Conservation (phyloP, 1,139 yeast species). For the Suhomyces guaymorum region DNA sequence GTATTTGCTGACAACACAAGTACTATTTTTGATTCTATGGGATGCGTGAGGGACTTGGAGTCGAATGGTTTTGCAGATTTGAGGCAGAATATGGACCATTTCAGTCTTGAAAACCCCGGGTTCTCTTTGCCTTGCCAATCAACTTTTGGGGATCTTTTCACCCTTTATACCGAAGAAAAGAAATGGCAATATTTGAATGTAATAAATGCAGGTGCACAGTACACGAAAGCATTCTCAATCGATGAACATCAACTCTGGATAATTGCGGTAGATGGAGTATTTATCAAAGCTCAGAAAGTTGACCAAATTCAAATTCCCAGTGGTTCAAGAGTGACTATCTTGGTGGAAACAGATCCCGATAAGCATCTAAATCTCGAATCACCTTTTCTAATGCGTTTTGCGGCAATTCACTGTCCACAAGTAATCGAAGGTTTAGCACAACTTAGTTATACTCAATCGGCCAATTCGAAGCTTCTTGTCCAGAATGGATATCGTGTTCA, state of each 20-base stretch:
- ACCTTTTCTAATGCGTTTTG: constrained; percentile 25
- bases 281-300: constrained; percentile 25
- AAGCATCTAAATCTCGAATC: constrained; percentile 14
- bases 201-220: constrained; percentile 36
- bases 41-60: constrained; percentile 23
- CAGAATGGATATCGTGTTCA: constrained; percentile 9
- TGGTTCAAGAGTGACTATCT: constrained; percentile 29
- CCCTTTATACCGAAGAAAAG: constrained; percentile 19
- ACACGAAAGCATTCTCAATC: constrained; percentile 33
- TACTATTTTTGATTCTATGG: constrained; percentile 22
- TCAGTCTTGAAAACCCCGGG: constrained; percentile 29
- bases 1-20: constrained; percentile 17
- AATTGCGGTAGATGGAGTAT: constrained; percentile 35
- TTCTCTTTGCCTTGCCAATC: constrained; percentile 22
- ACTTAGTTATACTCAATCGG: constrained; percentile 23
- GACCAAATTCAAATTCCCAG: constrained; percentile 30
- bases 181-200: constrained; percentile 30
- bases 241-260: constrained; percentile 36
- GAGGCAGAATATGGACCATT: constrained; percentile 17
- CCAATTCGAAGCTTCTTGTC: not conserved
- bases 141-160: constrained; percentile 20
- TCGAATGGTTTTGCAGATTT: constrained; percentile 22
- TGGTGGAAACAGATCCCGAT: constrained; percentile 25
- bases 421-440: constrained; percentile 30
- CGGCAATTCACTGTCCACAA: constrained; percentile 33